Conservation (phyloP, 345 rosid genomes). For the Lagerstroemia speciosa region DNA sequence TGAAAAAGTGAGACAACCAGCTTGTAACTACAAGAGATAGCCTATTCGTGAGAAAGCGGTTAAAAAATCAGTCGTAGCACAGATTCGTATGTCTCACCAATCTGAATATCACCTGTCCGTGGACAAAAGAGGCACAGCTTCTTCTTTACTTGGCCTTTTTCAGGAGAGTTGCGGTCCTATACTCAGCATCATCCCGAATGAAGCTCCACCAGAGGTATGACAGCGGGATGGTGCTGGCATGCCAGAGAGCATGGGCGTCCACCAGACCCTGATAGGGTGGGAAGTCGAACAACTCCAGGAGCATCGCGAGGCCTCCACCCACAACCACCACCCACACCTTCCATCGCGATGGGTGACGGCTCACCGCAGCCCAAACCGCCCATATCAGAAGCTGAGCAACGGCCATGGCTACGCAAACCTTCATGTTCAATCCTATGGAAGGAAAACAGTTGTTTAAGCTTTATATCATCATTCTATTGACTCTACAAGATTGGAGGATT, state of each 20-base stretch:
- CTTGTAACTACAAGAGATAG: background rate
- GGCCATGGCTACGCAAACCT: conserved; percentile 62
- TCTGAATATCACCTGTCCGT: background rate
- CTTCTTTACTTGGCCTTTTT: conserved; percentile 46
- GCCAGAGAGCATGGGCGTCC: conserved; percentile 82
- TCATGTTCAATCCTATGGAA: conserved; percentile 59
- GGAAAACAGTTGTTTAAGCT: background rate
- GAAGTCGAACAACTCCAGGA: conserved; percentile 56
- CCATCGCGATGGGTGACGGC: conserved; percentile 64
- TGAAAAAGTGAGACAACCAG: background rate
- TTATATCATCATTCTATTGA: background rate
- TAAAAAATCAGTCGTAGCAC: background rate
- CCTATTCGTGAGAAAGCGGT: background rate
- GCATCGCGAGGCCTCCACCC: conserved; percentile 40
- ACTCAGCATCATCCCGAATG: conserved; percentile 67
- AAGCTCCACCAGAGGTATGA: conserved; percentile 91
- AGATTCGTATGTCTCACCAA: background rate
- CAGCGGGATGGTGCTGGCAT: conserved; percentile 57
- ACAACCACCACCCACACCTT: conserved; percentile 64
- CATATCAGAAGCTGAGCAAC: conserved; percentile 58
- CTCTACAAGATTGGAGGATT: background rate
- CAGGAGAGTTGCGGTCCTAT: conserved; percentile 43
- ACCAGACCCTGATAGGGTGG: conserved; percentile 58
- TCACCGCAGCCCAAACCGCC: conserved; percentile 70
- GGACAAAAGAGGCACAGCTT: background rate